Percentiles rank a stretch among this genome's conserved stretches.
These are phyloP conservation scores for Phytophthora citrophthora DNA, from an alignment of 352 stramenopile species.

Conservation along the genomic window DNA sequence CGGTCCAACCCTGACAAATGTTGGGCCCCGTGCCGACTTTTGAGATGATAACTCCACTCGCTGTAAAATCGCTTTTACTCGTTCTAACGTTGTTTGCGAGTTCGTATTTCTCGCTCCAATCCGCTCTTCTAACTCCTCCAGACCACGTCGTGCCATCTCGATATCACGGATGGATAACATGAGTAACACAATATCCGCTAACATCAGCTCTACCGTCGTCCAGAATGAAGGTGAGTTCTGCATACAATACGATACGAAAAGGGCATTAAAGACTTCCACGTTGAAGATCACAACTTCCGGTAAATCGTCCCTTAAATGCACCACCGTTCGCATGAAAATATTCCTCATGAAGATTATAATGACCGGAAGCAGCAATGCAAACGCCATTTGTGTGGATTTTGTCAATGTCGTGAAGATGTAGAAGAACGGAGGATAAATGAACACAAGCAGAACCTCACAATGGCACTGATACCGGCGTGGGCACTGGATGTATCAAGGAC, in stretches of 20 bases:
- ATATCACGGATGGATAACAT: slow-evolving; percentile 24
- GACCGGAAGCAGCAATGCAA: slow-evolving; percentile 25
- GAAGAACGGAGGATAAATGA: slow-evolving; percentile 34
- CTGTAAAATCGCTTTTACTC: background rate
- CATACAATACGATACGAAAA: slow-evolving; percentile 40
- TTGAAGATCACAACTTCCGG: no score
- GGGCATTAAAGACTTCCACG: slow-evolving; percentile 32
- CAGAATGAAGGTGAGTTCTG: slow-evolving; percentile 33
- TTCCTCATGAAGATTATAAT: slow-evolving; percentile 29
- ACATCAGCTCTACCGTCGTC: no score
- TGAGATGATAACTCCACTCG: slow-evolving; percentile 1
- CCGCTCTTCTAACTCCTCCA: slow-evolving; percentile 3
- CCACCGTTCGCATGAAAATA: slow-evolving; percentile 13
- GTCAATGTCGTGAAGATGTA: slow-evolving; percentile 28
- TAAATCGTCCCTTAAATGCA: slow-evolving; percentile 31
- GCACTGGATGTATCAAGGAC: slow-evolving; percentile 41
- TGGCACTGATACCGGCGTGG: slow-evolving; percentile 13
- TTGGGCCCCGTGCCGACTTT: no score
- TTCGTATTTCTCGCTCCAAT: slow-evolving; percentile 9
- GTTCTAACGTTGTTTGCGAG: background rate
- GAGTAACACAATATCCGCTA: slow-evolving; percentile 13
- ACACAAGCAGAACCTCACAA: slow-evolving; percentile 17
- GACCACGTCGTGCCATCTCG: background rate
- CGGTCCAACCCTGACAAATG: background rate
- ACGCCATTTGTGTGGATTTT: slow-evolving; percentile 1